phyloP scores from a whole-genome alignment of 208 protist genomes.

The Novymonas esmeraldas region DNA sequence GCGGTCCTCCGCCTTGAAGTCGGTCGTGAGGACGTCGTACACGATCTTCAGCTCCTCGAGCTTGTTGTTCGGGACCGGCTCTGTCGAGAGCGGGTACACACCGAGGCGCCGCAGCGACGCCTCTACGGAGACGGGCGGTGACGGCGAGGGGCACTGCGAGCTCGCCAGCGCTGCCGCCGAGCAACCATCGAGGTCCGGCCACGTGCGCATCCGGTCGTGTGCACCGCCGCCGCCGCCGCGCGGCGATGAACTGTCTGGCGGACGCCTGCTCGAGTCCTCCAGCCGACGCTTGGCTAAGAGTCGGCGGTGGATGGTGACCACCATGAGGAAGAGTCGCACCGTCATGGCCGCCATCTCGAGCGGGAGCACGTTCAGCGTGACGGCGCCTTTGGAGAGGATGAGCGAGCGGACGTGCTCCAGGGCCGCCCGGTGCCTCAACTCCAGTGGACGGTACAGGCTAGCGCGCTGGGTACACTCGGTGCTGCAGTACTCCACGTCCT shows the following conservation, averaged over 20 bases:
- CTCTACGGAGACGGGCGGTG: slow-evolving; percentile 32
- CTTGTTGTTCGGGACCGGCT: slow-evolving; percentile 21
- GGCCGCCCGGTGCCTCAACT: slow-evolving; percentile 37
- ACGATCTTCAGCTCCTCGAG: slow-evolving; percentile 44
- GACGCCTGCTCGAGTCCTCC: slow-evolving; percentile 19
- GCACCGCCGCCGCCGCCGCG: too few relatives aligned
- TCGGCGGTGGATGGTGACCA: slow-evolving; percentile 59
- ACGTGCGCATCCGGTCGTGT: slow-evolving; percentile 5
- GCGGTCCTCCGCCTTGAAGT: slow-evolving; percentile 59
- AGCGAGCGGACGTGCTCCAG: slow-evolving; percentile 48
- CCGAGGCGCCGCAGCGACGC: slow-evolving; percentile 37
- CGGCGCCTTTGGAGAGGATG: slow-evolving; percentile 39
- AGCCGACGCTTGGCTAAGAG: slow-evolving; percentile 38
- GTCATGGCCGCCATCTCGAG: slow-evolving; percentile 70
- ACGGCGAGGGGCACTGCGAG: slow-evolving; percentile 13
- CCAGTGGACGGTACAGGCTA: slow-evolving; percentile 37
- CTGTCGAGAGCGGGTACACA: slow-evolving; percentile 36
- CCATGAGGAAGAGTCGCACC: slow-evolving; percentile 75
- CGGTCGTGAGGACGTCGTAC: slow-evolving; percentile 52
- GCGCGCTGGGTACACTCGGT: slow-evolving; percentile 41
- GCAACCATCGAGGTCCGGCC: not conserved
- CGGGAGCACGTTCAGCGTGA: slow-evolving; percentile 39
- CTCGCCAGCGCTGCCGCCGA: not conserved
- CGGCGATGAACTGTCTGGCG: slow-evolving; percentile 2
- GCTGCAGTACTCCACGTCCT: slow-evolving; percentile 27